Evolutionary conservation across 768 basidiomycete genomes (phyloP), one percentile per base, ranked within the genome.

Genomic region (Xerocomus spinulosus): DNA sequence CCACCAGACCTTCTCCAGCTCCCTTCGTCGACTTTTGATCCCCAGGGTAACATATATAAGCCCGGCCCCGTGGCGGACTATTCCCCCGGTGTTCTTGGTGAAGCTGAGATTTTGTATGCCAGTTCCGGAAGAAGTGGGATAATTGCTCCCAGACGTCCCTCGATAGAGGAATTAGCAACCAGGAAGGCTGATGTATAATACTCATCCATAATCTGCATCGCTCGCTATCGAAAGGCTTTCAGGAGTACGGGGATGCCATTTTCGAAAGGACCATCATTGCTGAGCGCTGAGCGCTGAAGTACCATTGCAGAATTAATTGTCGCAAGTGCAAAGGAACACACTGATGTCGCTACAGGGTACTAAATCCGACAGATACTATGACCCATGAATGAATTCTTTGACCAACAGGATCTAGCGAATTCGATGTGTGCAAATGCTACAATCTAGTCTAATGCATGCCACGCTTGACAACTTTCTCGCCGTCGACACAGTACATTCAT

Each of bases 11-110:
- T 78, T 30, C 56, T 90, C 37, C 78, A 81, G 44, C 71, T 92
- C 34, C 90, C 90, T 7, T 81, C 87, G 5, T 78, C 79, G 36
- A 86, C 90, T 15, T 89, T 92, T 71, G 76, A 84, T 12, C 73
- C 73, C 4, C 62, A 71, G 33, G 78, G 81, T 35, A 74, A 76
- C 57, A 70, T 86, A 18, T 85, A 80, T 63, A 69, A 70, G 6
- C 51, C 69, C 10, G 73, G 73, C 23, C 59, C 68, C 26, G 76
- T 76, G 60, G 70, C 65, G 9, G 56, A 55, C 48, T 87, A 88
- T 55, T 60, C 62, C 2, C 73, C 86, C 6, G 77, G 77, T 23
- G 70, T 73, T 41, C 62, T 87, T 21, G 78, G 76, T 13, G 75
- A 78, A 57, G 70, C 82, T 5, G 87, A 91, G 67, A 72, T 86